Evolutionary conservation across 768 basidiomycete genomes (phyloP), one percentile per base, ranked within the genome.

Genomic region (Sistotremastrum niveocremeum): DNA sequence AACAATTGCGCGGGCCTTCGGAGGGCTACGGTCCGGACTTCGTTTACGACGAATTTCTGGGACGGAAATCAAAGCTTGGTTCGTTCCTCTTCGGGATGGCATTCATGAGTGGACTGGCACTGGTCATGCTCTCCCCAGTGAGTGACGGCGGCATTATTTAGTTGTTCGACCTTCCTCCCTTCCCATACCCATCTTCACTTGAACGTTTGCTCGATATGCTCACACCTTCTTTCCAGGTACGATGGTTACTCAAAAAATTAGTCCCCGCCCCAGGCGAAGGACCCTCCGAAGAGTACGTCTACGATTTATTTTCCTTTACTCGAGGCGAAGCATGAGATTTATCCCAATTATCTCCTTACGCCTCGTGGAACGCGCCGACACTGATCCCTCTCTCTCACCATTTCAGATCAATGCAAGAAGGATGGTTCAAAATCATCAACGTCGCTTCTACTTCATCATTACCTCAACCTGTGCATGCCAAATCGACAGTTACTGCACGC

Each of bases 31-130:
- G 86, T 4, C 65, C 76, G 0, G 56, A 71, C 2, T 89, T 95
- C 67, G 65, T 65, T 39, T 94, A 91, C 58, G 76, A 79, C 43
- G 89, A 93, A 60, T 82, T 83, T 47, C 40, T 57, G 52, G 46
- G 46, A 39, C 46, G 44, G n/a, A 40, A 46, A 4, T 36, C 46
- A 33, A 46, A 41, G 5, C 49, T 46, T 2, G 54, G 46, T 39
- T 12, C 49, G 4, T 29, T 34, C 9, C 6, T 54, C 30, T 39
- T 51, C 36, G 10, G 30, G 6, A 10, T 49, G 28, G 33, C 32
- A 4, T 28, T 45, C 42, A 20, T 20, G 20, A 20, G 20, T 20
- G 20, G 20, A 20, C 20, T 20, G 20, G 20, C 20, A 20, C 20
- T 45, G 30, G 28, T 59, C 9, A 5, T 47, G 6, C 4, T 61